phyloP scores from a whole-genome alignment of 805 yeast species.

The Schwanniomyces sp. region DNA sequence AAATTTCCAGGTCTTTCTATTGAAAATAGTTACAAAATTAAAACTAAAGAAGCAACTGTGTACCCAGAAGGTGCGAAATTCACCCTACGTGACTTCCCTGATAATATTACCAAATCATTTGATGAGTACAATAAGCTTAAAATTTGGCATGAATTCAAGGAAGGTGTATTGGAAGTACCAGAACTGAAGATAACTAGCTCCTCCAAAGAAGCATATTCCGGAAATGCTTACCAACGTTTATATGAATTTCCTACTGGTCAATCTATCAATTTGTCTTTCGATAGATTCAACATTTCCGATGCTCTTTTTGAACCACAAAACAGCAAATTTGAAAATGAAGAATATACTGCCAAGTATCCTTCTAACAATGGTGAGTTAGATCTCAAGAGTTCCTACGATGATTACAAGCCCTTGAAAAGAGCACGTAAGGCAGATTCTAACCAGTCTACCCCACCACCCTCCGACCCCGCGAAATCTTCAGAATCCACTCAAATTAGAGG shows the following conservation, averaged over 20 bases:
- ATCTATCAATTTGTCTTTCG: conserved; percentile 56
- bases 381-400: conserved; percentile 51
- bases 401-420: conserved; percentile 74
- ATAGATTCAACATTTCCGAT: conserved; percentile 67
- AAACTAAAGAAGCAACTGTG: conserved; percentile 39
- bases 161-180: conserved; percentile 59
- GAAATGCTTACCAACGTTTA: conserved; percentile 37
- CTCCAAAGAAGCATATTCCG: conserved; percentile 26
- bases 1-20: conserved; percentile 28
- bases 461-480: background rate
- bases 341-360: conserved; percentile 26
- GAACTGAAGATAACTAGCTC: conserved; percentile 29
- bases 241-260: conserved; percentile 82
- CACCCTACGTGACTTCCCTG: conserved; percentile 19
- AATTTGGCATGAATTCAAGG: conserved; percentile 73
- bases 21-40: conserved; percentile 47
- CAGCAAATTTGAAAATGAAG: conserved; percentile 31
- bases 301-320: conserved; percentile 65
- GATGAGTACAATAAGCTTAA: conserved; percentile 56
- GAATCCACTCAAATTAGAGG: conserved; percentile 38
- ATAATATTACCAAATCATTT: conserved; percentile 46
- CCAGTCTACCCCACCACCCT: conserved; percentile 27
- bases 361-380: conserved; percentile 51
- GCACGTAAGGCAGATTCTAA: conserved; percentile 44
- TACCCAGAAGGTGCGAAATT: conserved; percentile 30